Evolutionary conservation across 2,329 filamentous ascomycete species (phyloP), one percentile per base, ranked within the genome.

Genomic region (Xylariales sp.): DNA sequence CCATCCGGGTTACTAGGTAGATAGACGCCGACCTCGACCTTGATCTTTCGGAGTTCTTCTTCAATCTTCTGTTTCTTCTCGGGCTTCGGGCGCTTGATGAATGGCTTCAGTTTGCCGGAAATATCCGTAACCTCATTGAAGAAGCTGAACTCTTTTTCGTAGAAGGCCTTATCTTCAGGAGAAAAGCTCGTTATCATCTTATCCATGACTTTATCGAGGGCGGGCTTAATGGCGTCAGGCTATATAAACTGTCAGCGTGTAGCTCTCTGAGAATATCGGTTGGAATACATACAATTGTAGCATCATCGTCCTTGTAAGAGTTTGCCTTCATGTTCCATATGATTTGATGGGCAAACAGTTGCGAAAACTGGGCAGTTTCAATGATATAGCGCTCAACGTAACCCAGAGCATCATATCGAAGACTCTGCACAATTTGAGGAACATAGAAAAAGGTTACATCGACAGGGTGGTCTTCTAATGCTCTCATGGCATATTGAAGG

Each of bases 281-380:
- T 3, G 12, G 12, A 20, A 5, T 13, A 63, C 81, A 71, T 69
- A 87, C 83, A 46, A 95, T 78, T 52, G 85, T 80, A 12, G 85
- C 90, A 49, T 96, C 88, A 53, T 98, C 91, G 48, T 98, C 94
- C 61, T 96, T 98, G 73, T 87, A 98, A 2, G 90, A 87, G 60
- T 98, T 99, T 21, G 93, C 93, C 61, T 97, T 98, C 85, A 99
- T 98, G 60, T 98, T 99, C 93, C 94, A 99, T 57, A 99, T 98
- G 49, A 98, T 97, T 55, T 99, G 93, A 60, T 99, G 94, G 3
- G 94, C 91, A 62, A 98, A 98, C 7, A 97, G 69, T 61, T 97
- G 93, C n/a, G 93, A 97, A 55, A 95, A 90, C 52, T 94, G 91
- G 2, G 90, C 93, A 1, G 94, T 96, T 65, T 99, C 93, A 13